Base-by-base conservation (phyloP, 2,329 filamentous ascomycete species). In the Neonectria magnoliae region DNA sequence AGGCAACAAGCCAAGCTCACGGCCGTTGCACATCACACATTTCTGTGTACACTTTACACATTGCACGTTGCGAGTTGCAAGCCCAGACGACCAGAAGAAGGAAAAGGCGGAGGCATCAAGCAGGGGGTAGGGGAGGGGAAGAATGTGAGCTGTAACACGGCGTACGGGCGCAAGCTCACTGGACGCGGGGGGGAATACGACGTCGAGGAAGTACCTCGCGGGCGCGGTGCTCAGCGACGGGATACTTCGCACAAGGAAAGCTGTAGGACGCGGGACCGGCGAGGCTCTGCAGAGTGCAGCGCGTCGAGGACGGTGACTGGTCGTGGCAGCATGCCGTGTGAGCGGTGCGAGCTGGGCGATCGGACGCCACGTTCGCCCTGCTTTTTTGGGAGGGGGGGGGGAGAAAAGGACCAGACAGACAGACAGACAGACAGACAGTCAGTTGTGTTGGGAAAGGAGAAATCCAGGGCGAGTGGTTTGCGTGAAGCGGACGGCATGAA, bases 331-430 rank as follows among this genome's bases (percentile, higher is more conserved):
- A 20, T 45, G 38, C 57, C 13, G 25, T 33, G 47, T 52, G 53
- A 57, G 69, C 69, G 51, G 71, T 69, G 62, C 68, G 51, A 73
- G 67, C 70, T 72, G 65, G 71, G 59, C 48, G 55, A 69, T 63
- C 52, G 60, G 68, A 60, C 65, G 71, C 71, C 70, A 69, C 65
- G 71, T 68, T 57, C 71, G 71, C 71, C 71, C 67, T 58, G 70
- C 67, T 71, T 71, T 70, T n/a, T 52, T 25, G 1, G 0, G 4
- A 1, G 31, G 51, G 63, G 64, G 62, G 66, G 62, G 66, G 54
- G 36, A 16, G 7, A 8, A n/a, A 51, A 52, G n/a, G n/a, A n/a
- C n/a, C 10, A 47, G 53, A 53, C 38, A 45, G 57, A 53, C 64
- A 57, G 68, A 64, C 51, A 44, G 33, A n/a, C 10, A 47, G 53